Evolutionary conservation across 805 yeast genomes (phyloP).

Genomic region (Yarrowia sp.): DNA sequence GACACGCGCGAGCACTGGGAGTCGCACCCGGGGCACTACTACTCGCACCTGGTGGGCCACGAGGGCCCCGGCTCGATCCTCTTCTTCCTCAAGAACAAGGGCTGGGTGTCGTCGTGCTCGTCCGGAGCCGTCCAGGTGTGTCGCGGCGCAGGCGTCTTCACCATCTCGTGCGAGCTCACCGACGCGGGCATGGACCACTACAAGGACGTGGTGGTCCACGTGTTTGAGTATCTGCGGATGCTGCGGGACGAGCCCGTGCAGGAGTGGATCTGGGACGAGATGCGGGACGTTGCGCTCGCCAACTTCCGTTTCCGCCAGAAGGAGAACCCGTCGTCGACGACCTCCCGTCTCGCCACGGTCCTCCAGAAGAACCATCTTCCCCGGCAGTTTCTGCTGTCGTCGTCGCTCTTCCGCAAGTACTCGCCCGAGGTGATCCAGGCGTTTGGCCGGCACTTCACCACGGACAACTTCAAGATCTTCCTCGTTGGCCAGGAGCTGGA

Average conservation of each 20-base stretch:
- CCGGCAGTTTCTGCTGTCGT: slow-evolving; percentile 58
- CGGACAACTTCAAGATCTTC: slow-evolving; percentile 59
- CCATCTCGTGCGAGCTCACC: slow-evolving; percentile 74
- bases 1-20: slow-evolving; percentile 67
- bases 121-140: slow-evolving; percentile 61
- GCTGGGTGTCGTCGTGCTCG: slow-evolving; percentile 78
- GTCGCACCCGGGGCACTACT: slow-evolving; percentile 66
- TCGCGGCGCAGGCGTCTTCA: slow-evolving; percentile 63
- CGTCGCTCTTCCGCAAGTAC: slow-evolving; percentile 55
- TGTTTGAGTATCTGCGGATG: slow-evolving; percentile 74
- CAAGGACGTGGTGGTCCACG: slow-evolving; percentile 53
- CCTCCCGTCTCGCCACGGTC: slow-evolving; percentile 59
- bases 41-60: slow-evolving; percentile 84
- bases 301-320: slow-evolving; percentile 82
- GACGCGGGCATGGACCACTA: slow-evolving; percentile 61
- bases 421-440: slow-evolving; percentile 53
- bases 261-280: slow-evolving; percentile 77
- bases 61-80: slow-evolving; percentile 86
- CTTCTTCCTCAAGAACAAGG: slow-evolving; percentile 61
- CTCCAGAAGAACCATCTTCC: slow-evolving; percentile 65
- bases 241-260: slow-evolving; percentile 59
- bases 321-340: slow-evolving; percentile 66
- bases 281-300: slow-evolving; percentile 62
- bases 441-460: slow-evolving; percentile 50
- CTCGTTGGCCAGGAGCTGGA: slow-evolving; percentile 54